Conservation (phyloP, 2,329 filamentous ascomycete genomes). For the Aspergillus quadrilineatus region DNA sequence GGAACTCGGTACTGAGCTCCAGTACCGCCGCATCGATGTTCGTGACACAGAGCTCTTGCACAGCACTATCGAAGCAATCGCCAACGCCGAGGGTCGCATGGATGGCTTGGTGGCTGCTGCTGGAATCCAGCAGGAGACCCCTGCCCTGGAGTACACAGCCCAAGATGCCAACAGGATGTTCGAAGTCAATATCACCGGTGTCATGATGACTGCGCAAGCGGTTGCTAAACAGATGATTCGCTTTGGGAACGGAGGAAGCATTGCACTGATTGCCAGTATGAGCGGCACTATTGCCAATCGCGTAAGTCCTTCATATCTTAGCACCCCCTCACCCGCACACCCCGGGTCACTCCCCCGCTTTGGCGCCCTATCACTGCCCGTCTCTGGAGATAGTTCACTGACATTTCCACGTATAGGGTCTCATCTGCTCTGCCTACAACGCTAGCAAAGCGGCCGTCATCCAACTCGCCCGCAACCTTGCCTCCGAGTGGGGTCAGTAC, state of each 20-base stretch:
- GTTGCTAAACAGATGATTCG: slow-evolving; percentile 64
- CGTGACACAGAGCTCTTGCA: slow-evolving; percentile 69
- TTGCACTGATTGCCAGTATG: slow-evolving; percentile 64
- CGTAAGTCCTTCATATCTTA: slow-evolving; percentile 18
- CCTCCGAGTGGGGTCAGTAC: slow-evolving; percentile 50
- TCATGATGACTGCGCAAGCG: slow-evolving; percentile 64
- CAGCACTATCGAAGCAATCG: slow-evolving; percentile 66
- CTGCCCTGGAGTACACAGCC: slow-evolving; percentile 73
- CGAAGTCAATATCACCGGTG: slow-evolving; percentile 61
- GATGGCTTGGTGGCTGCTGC: slow-evolving; percentile 77
- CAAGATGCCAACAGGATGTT: slow-evolving; percentile 64
- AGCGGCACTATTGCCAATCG: slow-evolving; percentile 59
- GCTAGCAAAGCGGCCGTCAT: slow-evolving; percentile 50
- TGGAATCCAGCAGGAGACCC: slow-evolving; percentile 74
- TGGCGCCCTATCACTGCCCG: not conserved
- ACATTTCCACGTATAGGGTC: slow-evolving; percentile 33
- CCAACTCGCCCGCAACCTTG: slow-evolving; percentile 49
- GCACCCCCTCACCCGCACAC: not conserved
- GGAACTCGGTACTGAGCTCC: slow-evolving; percentile 65
- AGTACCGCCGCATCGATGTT: slow-evolving; percentile 79
- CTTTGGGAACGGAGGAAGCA: slow-evolving; percentile 60
- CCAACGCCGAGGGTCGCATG: slow-evolving; percentile 66
- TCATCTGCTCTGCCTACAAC: slow-evolving; percentile 52
- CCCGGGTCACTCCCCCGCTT: slow-evolving; percentile 6
- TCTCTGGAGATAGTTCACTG: not conserved